Evolutionary conservation across 1,284 basidiomycete genomes (phyloP).

Genomic region (Fomes fomentarius): DNA sequence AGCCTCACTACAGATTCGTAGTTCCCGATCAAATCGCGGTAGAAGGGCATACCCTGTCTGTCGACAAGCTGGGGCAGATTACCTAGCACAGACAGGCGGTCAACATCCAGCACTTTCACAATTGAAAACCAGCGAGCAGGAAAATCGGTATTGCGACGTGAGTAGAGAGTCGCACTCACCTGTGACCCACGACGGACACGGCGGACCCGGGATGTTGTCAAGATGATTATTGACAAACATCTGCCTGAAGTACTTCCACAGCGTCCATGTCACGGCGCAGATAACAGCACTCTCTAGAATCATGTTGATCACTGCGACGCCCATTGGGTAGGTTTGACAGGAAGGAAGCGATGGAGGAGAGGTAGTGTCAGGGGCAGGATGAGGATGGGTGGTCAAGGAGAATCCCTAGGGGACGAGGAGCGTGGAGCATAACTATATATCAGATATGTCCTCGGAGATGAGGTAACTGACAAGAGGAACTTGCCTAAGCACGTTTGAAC

Average conservation of each 20-base stretch:
- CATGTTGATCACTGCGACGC: constrained; percentile 14
- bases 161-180: constrained; percentile 12
- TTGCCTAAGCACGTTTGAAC: constrained; percentile 8
- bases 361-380: constrained; percentile 7
- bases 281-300: constrained; percentile 20
- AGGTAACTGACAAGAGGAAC: constrained; percentile 11
- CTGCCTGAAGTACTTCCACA: constrained; percentile 20
- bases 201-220: constrained; percentile 27
- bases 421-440: constrained; percentile 13
- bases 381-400: constrained; percentile 13
- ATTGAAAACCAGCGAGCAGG: neutral
- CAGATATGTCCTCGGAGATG: constrained; percentile 26
- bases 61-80: constrained; percentile 24
- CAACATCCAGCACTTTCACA: neutral
- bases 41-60: constrained; percentile 21
- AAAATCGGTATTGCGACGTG: neutral
- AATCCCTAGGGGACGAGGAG: constrained; percentile 8
- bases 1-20: constrained; percentile 25
- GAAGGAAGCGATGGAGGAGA: constrained; percentile 14
- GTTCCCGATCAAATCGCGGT: constrained; percentile 21
- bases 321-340: constrained; percentile 13
- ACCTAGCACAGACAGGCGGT: constrained; percentile 10
- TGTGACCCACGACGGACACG: constrained; percentile 21
- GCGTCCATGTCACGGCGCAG: constrained; percentile 17
- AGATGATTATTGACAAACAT: constrained; percentile 17